phyloP scores from a whole-genome alignment of 1,139 yeast genomes.

The Hyphopichia fennica region DNA sequence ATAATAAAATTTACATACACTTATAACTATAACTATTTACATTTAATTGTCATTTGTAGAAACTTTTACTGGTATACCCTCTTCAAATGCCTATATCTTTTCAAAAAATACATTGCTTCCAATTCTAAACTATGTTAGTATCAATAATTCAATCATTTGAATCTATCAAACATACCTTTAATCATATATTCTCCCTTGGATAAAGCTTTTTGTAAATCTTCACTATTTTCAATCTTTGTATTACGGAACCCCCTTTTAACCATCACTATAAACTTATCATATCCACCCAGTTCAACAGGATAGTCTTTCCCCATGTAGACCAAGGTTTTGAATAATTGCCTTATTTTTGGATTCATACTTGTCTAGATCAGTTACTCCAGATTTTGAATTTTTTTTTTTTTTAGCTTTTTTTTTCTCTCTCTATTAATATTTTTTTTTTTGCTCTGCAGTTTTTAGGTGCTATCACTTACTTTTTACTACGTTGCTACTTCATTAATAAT shows the following conservation, averaged over 20 bases:
- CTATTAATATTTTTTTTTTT: no score
- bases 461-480: no score
- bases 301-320: conserved; percentile 39
- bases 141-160: conserved; percentile 6
- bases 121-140: conserved; percentile 17
- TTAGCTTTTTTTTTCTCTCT: not conserved
- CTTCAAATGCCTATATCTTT: conserved; percentile 33
- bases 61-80: conserved; percentile 1
- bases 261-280: conserved; percentile 17
- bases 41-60: no score
- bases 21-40: no score
- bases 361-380: not conserved
- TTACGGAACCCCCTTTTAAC: conserved; percentile 20
- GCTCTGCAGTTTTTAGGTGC: not conserved
- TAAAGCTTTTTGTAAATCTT: conserved; percentile 16
- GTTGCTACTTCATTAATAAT: no score
- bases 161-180: conserved; percentile 20
- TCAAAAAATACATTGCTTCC: conserved; percentile 32
- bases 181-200: conserved; percentile 31
- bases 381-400: not conserved
- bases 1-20: no score
- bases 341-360: conserved; percentile 33
- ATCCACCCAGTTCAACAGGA: conserved; percentile 33
- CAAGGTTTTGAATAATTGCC: conserved; percentile 29
- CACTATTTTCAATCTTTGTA: conserved; percentile 20